Evolutionary conservation across 208 protist genomes (phyloP).

Genomic region (Acanthamoeba royreba): DNA sequence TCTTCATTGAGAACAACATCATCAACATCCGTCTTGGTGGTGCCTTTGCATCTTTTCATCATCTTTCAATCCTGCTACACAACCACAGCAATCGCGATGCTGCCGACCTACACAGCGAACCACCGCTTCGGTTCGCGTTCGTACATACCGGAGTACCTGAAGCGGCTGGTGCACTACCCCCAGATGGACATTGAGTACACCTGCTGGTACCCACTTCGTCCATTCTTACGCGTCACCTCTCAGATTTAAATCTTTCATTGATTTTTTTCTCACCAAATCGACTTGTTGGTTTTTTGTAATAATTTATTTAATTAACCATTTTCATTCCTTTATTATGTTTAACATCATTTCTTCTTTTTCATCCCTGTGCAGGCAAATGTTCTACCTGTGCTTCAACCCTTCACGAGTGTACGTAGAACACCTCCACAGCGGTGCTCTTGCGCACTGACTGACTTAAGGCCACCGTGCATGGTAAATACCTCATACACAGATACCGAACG

Average conservation of each 20-base stretch:
- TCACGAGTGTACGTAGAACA: not conserved
- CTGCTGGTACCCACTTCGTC: not conserved
- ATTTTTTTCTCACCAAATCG: not conserved
- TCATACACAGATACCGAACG: not conserved
- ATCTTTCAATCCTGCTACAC: no score
- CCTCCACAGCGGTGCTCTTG: not conserved
- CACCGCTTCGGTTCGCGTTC: conserved; percentile 4
- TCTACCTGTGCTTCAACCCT: conserved; percentile 51
- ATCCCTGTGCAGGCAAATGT: conserved; percentile 44
- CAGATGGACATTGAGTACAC: conserved; percentile 69
- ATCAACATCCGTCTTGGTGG: no score
- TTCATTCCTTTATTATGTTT: not conserved
- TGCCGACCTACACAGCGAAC: not conserved
- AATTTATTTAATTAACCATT: not conserved
- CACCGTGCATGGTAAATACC: not conserved
- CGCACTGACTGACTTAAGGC: not conserved
- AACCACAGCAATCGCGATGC: no score
- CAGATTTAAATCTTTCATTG: not conserved
- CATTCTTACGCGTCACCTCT: not conserved
- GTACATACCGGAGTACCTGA: conserved; percentile 1
- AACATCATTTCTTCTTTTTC: not conserved
- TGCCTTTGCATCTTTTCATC: no score
- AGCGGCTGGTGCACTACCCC: not conserved
- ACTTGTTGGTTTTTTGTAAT: not conserved
- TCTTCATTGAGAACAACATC: no score